Percentiles rank a stretch among this genome's conserved stretches.
These are phyloP conservation scores for Suhomyces bribrorum DNA, from an alignment of 1,139 yeast species.

Conservation along the genomic window DNA sequence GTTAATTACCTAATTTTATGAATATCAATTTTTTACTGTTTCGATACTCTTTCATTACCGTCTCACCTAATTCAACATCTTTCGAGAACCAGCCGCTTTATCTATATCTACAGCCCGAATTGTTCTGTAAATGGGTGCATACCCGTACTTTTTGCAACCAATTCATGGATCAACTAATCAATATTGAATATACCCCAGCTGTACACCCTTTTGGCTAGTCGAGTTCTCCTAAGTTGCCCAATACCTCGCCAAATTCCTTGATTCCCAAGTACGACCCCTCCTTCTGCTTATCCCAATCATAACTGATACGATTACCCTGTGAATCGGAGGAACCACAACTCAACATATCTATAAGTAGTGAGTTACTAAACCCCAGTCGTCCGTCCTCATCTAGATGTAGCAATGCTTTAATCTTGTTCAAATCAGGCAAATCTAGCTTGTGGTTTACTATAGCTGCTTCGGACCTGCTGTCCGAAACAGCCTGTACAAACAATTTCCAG, in stretches of 20 bases:
- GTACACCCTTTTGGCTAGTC: slow-evolving; percentile 15
- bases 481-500: slow-evolving; percentile 39
- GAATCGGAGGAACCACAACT: slow-evolving; percentile 37
- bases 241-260: slow-evolving; percentile 46
- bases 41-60: too few species aligned
- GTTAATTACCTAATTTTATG: too few species aligned
- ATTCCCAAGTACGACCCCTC: slow-evolving; percentile 34
- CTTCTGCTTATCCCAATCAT: slow-evolving; percentile 28
- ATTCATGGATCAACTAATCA: too few species aligned
- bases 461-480: slow-evolving; percentile 16
- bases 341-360: slow-evolving; percentile 47
- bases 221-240: slow-evolving; percentile 44
- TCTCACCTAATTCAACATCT: too few species aligned
- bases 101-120: too few species aligned
- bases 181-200: background rate
- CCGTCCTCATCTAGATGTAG: slow-evolving; percentile 28
- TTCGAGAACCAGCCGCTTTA: too few species aligned
- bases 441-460: slow-evolving; percentile 14
- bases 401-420: slow-evolving; percentile 31
- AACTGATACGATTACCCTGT: slow-evolving; percentile 33
- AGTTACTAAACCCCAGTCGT: slow-evolving; percentile 25
- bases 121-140: too few species aligned
- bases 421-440: slow-evolving; percentile 33
- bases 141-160: too few species aligned
- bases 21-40: too few species aligned